Evolutionary conservation across 2,329 filamentous ascomycete genomes (phyloP).

Genomic region (Penicillium italicum): DNA sequence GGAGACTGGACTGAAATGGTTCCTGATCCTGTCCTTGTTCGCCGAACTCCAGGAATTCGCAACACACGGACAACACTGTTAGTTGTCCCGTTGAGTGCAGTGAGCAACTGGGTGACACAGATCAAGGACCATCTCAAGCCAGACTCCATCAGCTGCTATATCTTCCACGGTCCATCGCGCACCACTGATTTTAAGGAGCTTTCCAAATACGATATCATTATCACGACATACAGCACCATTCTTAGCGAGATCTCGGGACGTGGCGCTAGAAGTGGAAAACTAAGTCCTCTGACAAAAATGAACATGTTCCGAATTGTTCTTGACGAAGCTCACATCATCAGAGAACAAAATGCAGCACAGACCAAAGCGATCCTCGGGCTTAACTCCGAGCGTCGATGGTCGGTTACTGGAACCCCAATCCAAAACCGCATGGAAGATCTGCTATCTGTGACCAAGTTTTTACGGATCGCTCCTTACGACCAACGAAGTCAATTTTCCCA

Average conservation of each 20-base stretch:
- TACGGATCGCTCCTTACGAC: constrained; percentile 81
- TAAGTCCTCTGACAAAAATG: constrained; percentile 66
- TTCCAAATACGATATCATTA: constrained; percentile 72
- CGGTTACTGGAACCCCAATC: constrained; percentile 93
- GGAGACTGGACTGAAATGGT: constrained; percentile 56
- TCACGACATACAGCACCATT: constrained; percentile 89
- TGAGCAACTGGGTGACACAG: constrained; percentile 93
- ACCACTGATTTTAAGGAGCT: constrained; percentile 66
- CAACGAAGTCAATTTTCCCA: constrained; percentile 71
- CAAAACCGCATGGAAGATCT: constrained; percentile 92
- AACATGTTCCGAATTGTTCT: constrained; percentile 93
- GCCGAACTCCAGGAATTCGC: constrained; percentile 37
- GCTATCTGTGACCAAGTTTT: constrained; percentile 78
- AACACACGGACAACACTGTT: constrained; percentile 81
- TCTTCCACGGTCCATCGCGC: constrained; percentile 81
- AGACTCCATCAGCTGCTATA: constrained; percentile 65
- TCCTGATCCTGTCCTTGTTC: constrained; percentile 45
- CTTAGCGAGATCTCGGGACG: constrained; percentile 71
- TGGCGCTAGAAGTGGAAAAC: constrained; percentile 54
- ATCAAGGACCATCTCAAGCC: constrained; percentile 74
- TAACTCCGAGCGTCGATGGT: constrained; percentile 81
- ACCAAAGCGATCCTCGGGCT: constrained; percentile 81
- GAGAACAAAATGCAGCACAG: constrained; percentile 74
- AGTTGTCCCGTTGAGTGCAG: constrained; percentile 82
- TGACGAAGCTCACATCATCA: constrained; percentile 92